Conservation (phyloP, 116 monocot species). For the Phalaenopsis hybrid region DNA sequence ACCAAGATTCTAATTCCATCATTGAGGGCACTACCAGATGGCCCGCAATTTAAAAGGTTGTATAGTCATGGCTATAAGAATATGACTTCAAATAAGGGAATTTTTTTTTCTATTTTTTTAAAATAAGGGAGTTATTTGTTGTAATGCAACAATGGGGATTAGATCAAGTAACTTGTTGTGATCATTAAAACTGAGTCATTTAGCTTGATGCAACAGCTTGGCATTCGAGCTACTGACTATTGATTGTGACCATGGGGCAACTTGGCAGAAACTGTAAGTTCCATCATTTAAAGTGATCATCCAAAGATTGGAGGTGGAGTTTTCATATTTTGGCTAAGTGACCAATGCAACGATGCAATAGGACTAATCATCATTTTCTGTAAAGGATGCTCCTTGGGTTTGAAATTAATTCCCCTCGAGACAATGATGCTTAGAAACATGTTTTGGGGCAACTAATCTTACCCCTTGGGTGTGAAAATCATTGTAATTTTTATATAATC, state of each 20-base stretch:
- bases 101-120: background rate
- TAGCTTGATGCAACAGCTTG: background rate
- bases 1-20: background rate
- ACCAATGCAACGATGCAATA: no score
- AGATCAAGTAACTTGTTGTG: background rate
- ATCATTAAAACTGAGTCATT: background rate
- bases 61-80: background rate
- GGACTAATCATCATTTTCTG: no score
- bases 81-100: background rate
- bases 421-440: background rate
- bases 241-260: background rate
- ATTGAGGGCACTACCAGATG: background rate
- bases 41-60: background rate
- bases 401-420: background rate
- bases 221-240: background rate
- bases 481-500: background rate
- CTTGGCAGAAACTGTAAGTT: background rate
- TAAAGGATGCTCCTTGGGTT: no score
- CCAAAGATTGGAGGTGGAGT: no score
- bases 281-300: background rate
- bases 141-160: background rate
- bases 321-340: no score
- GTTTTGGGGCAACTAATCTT: background rate
- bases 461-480: background rate
- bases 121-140: background rate